Base-by-base conservation (phyloP, 2,329 filamentous ascomycete species). In the Alternaria viburni region DNA sequence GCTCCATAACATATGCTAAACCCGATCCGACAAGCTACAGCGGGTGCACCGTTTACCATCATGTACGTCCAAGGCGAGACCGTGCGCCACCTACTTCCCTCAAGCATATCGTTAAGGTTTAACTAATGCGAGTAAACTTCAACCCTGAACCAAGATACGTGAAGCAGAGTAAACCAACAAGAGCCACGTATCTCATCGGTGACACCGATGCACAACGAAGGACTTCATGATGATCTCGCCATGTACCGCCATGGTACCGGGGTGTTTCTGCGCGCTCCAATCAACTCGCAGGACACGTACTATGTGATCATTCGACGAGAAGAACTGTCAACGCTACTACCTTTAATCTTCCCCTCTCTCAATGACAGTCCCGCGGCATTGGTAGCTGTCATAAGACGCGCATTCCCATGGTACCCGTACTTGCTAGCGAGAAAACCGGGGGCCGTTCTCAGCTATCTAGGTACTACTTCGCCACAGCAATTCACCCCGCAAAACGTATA, bases 101-200 rank as follows among this genome's bases (percentile, higher is more conserved):
- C 36, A 9, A 52, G 49, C 30, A 52, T 41, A 11, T 23, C 10
- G 49, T 52, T 52, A 52, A 41, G 10, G 49, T 52, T 52, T 52
- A 32, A 32, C 49, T 52, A 52, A 52, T 52, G 49, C 49, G 49
- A 52, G 28, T 23, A 25, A 41, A 19, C 49, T 11, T n/a, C 19
- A 52, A 25, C 49, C 49, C 49, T 52, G 49, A 52, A 52, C 49
- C 49, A 41, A 52, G 49, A 25, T 41, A 52, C 28, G 49, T 41
- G 49, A 36, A 19, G 28, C 19, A 52, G 49, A 52, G 28, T 52
- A n/a, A 52, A 52, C 36, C 49, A 52, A 23, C 30, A 41, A n/a
- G 49, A 52, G 49, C 8, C 32, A 52, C 49, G 49, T 52, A 28
- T 36, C 30, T 36, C 49, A 52, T 52, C 49, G 49, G 49, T 52